Evolutionary conservation across 305 asterid species (phyloP).

Genomic region (Fraxinus baroniana): DNA sequence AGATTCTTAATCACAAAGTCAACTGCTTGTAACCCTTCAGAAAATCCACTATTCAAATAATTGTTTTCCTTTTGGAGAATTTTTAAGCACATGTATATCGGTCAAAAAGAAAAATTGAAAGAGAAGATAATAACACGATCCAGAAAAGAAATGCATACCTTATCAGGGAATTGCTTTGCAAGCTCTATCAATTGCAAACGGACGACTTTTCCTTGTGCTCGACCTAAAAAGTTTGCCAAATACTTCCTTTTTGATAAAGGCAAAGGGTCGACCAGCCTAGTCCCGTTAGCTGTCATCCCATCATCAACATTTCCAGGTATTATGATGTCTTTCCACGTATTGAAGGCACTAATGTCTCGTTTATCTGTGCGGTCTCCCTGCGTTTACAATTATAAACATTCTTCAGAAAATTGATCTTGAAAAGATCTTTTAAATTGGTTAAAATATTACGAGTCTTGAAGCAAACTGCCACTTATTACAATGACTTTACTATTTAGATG

Average conservation of each 20-base stretch:
- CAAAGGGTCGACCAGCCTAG: constrained; percentile 73
- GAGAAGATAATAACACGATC: background rate
- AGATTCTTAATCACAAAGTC: constrained; percentile 1
- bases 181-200: constrained; percentile 79
- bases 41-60: background rate
- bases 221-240: constrained; percentile 85
- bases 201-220: constrained; percentile 91
- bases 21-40: constrained; percentile 6
- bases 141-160: constrained; percentile 48
- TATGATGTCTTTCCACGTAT: constrained; percentile 94
- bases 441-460: background rate
- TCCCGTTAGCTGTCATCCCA: constrained; percentile 68
- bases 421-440: background rate
- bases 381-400: constrained; percentile 20
- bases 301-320: constrained; percentile 94
- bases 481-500: background rate
- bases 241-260: constrained; percentile 76
- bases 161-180: constrained; percentile 74
- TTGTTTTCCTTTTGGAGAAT: background rate
- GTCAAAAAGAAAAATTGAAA: background rate
- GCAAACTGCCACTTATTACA: background rate
- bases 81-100: background rate
- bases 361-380: constrained; percentile 97
- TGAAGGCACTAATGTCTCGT: constrained; percentile 86
- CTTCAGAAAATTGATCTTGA: constrained; percentile 7